Percentiles rank a stretch among this genome's conserved stretches.
These are phyloP conservation scores for Ogataea wickerhamii DNA, from an alignment of 805 yeast species.

Conservation along the genomic window DNA sequence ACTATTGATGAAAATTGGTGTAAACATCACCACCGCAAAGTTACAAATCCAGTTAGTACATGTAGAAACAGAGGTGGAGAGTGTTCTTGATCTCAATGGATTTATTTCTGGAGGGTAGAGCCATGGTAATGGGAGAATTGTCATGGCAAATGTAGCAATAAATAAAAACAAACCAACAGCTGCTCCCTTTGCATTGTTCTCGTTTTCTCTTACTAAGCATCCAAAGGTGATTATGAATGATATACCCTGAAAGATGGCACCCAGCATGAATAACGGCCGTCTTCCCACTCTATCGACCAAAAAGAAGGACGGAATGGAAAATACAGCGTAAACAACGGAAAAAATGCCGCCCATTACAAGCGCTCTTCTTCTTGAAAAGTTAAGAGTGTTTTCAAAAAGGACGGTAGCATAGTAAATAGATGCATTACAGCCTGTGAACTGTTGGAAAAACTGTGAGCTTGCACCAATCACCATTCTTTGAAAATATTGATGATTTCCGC, in stretches of 20 bases:
- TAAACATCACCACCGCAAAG: constrained; percentile 65
- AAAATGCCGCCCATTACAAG: constrained; percentile 64
- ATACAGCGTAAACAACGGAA: constrained; percentile 56
- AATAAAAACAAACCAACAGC: constrained; percentile 64
- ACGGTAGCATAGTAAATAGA: constrained; percentile 64
- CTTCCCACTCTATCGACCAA: constrained; percentile 65
- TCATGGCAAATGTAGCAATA: constrained; percentile 52
- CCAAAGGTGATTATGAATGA: constrained; percentile 50
- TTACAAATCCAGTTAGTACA: constrained; percentile 69
- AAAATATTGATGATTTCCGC: constrained; percentile 55
- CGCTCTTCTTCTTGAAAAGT: constrained; percentile 47
- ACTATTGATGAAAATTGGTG: constrained; percentile 52
- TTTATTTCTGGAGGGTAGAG: constrained; percentile 66
- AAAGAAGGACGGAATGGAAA: constrained; percentile 59
- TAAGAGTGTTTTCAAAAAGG: constrained; percentile 49
- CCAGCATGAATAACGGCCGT: constrained; percentile 46
- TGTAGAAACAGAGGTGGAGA: constrained; percentile 59
- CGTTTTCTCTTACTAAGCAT: constrained; percentile 39
- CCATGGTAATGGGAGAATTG: constrained; percentile 48
- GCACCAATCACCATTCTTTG: constrained; percentile 61
- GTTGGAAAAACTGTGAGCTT: constrained; percentile 66
- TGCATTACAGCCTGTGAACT: constrained; percentile 69
- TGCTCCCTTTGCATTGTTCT: constrained; percentile 55
- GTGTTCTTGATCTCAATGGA: constrained; percentile 64
- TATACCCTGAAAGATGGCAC: constrained; percentile 48